A percentile compares a stretch with the other conserved stretches of the same genome.
phyloP scores from a whole-genome alignment of 768 basidiomycete genomes.

The Suillus alpinus region DNA sequence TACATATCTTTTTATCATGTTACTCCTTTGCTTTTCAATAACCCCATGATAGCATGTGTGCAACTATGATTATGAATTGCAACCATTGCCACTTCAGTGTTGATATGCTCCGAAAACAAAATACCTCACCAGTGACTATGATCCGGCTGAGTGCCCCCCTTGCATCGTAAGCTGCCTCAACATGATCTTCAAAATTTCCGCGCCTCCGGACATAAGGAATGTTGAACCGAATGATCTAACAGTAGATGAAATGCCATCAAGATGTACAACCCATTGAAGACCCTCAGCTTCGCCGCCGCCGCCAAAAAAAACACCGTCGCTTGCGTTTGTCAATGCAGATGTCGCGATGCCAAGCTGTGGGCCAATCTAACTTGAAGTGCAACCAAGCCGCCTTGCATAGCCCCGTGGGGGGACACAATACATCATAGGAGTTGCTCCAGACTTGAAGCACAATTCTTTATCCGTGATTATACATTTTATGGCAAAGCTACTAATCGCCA shows the following conservation, averaged over 20 bases:
- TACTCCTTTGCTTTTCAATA: slow-evolving; percentile 35
- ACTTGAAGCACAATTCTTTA: not conserved
- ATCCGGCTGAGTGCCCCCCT: not conserved
- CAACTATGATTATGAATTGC: slow-evolving; percentile 28
- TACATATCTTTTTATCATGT: slow-evolving; percentile 43
- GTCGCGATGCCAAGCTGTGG: not conserved
- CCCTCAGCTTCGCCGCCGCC: too few species aligned
- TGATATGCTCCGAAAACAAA: not conserved
- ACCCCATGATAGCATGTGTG: slow-evolving; percentile 36
- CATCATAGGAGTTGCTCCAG: slow-evolving; percentile 4
- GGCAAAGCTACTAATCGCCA: not conserved
- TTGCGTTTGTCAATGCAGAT: too few species aligned
- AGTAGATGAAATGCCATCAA: not conserved
- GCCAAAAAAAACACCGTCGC: too few species aligned
- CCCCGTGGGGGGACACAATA: not conserved
- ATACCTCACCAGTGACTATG: not conserved
- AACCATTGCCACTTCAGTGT: not conserved
- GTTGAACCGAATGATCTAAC: not conserved
- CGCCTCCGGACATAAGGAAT: not conserved
- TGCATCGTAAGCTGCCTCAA: not conserved
- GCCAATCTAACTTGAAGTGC: not conserved
- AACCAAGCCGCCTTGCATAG: not conserved
- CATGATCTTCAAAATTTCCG: not conserved
- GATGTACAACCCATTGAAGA: not conserved
- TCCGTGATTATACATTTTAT: not conserved